phyloP scores from a whole-genome alignment of 139 green algal species.

The Chlamydomonas eustigma region DNA sequence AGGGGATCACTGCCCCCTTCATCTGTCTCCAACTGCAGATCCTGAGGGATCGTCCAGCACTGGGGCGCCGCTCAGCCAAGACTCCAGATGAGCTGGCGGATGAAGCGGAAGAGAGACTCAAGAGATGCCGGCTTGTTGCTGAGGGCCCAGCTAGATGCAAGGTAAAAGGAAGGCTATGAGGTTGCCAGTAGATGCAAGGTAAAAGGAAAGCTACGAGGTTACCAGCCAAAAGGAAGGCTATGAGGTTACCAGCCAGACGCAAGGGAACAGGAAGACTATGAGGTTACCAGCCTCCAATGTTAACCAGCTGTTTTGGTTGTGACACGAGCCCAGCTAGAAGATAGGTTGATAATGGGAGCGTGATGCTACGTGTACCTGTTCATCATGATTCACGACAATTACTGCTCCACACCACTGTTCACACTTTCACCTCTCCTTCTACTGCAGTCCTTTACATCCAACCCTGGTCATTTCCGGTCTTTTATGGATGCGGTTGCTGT shows the following conservation, averaged over 20 bases:
- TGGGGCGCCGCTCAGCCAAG: not conserved
- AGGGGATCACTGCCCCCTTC: not conserved
- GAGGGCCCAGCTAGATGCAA: not conserved
- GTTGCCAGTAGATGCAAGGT: not conserved
- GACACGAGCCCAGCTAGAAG: too few species aligned
- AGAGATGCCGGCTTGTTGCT: not conserved
- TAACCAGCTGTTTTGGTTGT: too few species aligned
- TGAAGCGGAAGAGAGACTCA: not conserved
- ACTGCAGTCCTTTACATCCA: not conserved
- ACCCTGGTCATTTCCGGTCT: not conserved
- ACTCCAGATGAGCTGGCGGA: not conserved
- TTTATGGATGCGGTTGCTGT: constrained; percentile 3
- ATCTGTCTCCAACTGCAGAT: not conserved
- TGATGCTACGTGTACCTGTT: too few species aligned
- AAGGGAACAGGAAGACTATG: too few species aligned
- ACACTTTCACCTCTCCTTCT: not conserved
- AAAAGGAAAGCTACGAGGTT: not conserved
- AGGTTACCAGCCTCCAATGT: too few species aligned
- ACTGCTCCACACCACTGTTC: too few species aligned
- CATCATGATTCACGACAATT: too few species aligned
- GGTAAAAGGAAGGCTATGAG: not conserved
- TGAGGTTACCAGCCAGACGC: too few species aligned
- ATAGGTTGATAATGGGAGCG: too few species aligned
- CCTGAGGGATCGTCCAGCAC: not conserved
- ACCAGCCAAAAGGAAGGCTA: too few species aligned